Conservation (phyloP, 306 rosid genomes). For the Corylus heterophylla region DNA sequence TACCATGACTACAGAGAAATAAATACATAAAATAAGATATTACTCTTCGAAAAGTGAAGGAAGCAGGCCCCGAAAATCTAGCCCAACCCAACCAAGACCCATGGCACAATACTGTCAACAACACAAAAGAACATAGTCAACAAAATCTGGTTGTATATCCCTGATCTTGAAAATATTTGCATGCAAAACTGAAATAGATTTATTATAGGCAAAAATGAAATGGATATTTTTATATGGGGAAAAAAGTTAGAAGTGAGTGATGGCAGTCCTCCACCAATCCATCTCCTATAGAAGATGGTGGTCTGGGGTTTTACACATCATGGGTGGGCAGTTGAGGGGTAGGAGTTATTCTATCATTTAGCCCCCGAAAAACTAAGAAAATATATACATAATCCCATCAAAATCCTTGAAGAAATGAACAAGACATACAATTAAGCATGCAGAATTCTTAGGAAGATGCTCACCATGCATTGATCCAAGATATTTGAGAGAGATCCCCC, state of each 20-base stretch:
- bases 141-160: conserved; percentile 12
- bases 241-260: neutral
- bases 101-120: conserved; percentile 87
- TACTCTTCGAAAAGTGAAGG: conserved; percentile 98
- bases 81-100: conserved; percentile 99
- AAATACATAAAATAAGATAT: conserved; percentile 24
- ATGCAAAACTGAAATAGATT: neutral
- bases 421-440: neutral
- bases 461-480: conserved; percentile 98
- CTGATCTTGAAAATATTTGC: neutral
- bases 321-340: neutral
- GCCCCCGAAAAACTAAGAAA: neutral
- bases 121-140: conserved; percentile 32
- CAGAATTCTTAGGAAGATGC: conserved; percentile 24
- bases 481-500: conserved; percentile 93
- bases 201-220: neutral
- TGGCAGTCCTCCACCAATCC: neutral
- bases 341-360: neutral
- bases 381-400: neutral
- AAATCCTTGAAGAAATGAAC: neutral
- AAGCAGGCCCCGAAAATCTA: conserved; percentile 93
- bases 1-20: neutral
- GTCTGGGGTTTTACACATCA: neutral
- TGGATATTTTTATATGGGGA: neutral
- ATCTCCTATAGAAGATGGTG: neutral